Percentiles rank a stretch among this genome's conserved stretches.
Conservation (phyloP, 2,329 filamentous ascomycete genomes). For the Boeremia lycopersici region DNA sequence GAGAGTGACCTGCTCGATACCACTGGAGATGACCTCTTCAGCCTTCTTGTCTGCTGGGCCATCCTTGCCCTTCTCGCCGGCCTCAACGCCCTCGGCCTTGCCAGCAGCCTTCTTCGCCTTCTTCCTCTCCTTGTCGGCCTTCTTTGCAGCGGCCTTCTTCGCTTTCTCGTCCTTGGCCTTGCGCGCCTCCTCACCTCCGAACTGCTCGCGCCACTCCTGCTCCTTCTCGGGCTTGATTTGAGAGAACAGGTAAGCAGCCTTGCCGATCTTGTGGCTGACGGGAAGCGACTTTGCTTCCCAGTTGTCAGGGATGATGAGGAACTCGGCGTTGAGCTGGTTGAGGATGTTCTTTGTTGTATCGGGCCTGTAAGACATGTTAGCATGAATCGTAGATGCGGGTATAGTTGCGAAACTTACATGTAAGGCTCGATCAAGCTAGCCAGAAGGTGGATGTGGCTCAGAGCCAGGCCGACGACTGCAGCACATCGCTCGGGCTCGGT, state of each 20-base stretch:
- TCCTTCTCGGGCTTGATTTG: constrained; percentile 82
- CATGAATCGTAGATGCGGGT: background rate
- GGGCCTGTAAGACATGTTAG: constrained; percentile 31
- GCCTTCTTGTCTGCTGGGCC: constrained; percentile 48
- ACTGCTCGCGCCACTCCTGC: constrained; percentile 80
- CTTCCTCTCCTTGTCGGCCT: constrained; percentile 67
- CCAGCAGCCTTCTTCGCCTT: constrained; percentile 65
- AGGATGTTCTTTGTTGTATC: constrained; percentile 69
- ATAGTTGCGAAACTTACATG: constrained; percentile 56
- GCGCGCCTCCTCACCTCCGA: constrained; percentile 69
- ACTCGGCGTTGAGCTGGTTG: constrained; percentile 69
- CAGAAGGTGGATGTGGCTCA: constrained; percentile 83
- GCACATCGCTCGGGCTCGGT: constrained; percentile 65
- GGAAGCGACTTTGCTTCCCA: constrained; percentile 49
- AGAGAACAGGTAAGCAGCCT: constrained; percentile 80
- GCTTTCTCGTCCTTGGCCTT: constrained; percentile 75
- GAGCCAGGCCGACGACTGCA: constrained; percentile 73
- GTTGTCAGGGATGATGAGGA: constrained; percentile 62
- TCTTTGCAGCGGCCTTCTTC: constrained; percentile 60
- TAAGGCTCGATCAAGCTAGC: constrained; percentile 81
- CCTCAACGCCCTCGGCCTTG: constrained; percentile 78
- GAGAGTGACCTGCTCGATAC: constrained; percentile 52
- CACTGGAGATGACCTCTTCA: constrained; percentile 53
- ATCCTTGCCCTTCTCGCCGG: constrained; percentile 73
- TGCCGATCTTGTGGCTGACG: constrained; percentile 80